A percentile compares a stretch with the other conserved stretches of the same genome.
These are phyloP conservation scores for Rhododendron molle DNA, from an alignment of 148 eudicot genomes.

Conservation along the genomic window DNA sequence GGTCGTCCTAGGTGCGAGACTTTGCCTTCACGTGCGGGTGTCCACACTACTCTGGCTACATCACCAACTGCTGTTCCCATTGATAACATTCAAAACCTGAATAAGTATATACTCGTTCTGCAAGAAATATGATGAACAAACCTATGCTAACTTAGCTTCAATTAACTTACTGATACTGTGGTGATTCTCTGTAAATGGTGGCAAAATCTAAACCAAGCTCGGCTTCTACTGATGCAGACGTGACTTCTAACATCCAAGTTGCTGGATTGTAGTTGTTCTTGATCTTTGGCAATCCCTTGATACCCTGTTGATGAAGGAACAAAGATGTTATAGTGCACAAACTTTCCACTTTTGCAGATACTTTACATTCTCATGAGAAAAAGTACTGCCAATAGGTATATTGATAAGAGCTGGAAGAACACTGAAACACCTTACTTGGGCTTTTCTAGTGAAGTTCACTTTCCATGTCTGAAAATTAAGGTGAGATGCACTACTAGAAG, in stretches of 20 bases:
- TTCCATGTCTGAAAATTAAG: background rate
- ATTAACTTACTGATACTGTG: conserved; percentile 25
- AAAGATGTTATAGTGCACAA: background rate
- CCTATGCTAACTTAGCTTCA: background rate
- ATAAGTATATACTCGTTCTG: background rate
- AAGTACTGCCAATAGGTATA: background rate
- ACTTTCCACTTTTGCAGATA: background rate
- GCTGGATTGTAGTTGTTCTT: conserved; percentile 55
- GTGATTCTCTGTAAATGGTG: conserved; percentile 28
- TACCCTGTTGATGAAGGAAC: conserved; percentile 24
- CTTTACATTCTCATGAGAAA: background rate
- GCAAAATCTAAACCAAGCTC: conserved; percentile 37
- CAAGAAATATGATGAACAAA: background rate
- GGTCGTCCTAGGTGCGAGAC: background rate
- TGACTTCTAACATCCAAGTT: conserved; percentile 55
- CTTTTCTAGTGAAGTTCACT: background rate
- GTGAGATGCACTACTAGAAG: background rate
- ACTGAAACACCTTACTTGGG: background rate
- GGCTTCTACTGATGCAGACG: conserved; percentile 29
- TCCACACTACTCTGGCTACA: background rate
- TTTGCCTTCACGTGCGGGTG: no score
- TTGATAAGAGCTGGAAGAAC: background rate
- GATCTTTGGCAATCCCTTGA: conserved; percentile 44
- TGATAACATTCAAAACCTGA: background rate
- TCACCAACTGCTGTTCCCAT: background rate